These are phyloP conservation scores for Vanilla planifolia DNA, from an alignment of 106 monocot genomes.

Conservation along the genomic window DNA sequence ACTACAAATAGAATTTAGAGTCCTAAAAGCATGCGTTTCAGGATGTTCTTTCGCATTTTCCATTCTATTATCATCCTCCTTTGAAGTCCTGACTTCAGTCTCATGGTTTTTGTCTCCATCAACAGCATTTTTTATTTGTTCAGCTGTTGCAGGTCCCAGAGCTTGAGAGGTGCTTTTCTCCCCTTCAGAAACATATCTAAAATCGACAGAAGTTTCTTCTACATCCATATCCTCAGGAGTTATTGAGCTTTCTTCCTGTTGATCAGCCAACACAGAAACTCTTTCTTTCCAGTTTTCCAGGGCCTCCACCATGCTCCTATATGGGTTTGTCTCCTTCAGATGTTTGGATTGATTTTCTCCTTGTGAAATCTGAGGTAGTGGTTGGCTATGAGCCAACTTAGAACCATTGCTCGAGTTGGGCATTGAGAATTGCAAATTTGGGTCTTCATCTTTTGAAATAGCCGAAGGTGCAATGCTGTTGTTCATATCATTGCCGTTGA, in stretches of 20 bases:
- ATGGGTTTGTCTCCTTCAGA: slow-evolving; percentile 58
- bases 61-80: slow-evolving; percentile 27
- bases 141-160: slow-evolving; percentile 64
- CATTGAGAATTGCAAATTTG: slow-evolving; percentile 33
- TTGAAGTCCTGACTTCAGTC: slow-evolving; percentile 25
- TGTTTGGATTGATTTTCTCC: slow-evolving; percentile 17
- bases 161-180: slow-evolving; percentile 78
- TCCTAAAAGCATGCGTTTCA: slow-evolving; percentile 22
- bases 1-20: slow-evolving; percentile 16
- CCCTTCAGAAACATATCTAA: slow-evolving; percentile 47
- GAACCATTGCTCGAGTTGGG: slow-evolving; percentile 38
- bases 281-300: slow-evolving; percentile 84
- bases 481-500: slow-evolving; percentile 34
- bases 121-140: slow-evolving; percentile 42
- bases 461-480: slow-evolving; percentile 30
- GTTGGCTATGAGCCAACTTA: slow-evolving; percentile 27
- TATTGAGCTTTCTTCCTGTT: slow-evolving; percentile 33
- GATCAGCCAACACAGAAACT: slow-evolving; percentile 56
- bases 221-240: slow-evolving; percentile 22
- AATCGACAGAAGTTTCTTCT: slow-evolving; percentile 57
- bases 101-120: slow-evolving; percentile 12
- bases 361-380: slow-evolving; percentile 24
- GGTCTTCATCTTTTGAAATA: slow-evolving; percentile 20
- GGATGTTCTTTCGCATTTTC: slow-evolving; percentile 21
- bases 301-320: slow-evolving; percentile 76